Evolutionary conservation across 345 rosid genomes (phyloP).

Genomic region (Euphorbia tirucalli): DNA sequence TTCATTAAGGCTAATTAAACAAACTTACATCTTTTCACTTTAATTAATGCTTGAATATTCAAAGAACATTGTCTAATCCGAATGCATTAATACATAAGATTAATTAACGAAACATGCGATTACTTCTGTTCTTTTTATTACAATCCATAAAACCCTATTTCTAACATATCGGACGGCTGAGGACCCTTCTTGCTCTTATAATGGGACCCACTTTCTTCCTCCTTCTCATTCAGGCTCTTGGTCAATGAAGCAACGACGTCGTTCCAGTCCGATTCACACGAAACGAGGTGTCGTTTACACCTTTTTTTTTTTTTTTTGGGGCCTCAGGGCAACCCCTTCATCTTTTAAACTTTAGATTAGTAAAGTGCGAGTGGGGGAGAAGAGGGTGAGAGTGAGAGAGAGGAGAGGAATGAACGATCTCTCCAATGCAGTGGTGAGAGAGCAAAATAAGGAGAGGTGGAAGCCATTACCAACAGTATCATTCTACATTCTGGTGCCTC

Average conservation of each 20-base stretch:
- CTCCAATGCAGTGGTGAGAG: constrained; percentile 35
- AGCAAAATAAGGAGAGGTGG: constrained; percentile 28
- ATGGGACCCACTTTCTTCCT: too few relatives aligned
- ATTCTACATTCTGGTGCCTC: constrained; percentile 26
- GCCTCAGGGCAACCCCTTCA: too few relatives aligned
- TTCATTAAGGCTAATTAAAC: not conserved
- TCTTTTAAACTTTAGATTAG: too few relatives aligned
- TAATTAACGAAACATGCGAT: not conserved
- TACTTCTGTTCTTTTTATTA: too few relatives aligned
- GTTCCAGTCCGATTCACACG: too few relatives aligned
- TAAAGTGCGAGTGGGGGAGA: not conserved
- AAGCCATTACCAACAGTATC: constrained; percentile 37
- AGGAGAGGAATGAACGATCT: constrained; percentile 52
- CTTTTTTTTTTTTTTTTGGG: too few relatives aligned
- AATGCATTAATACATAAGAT: not conserved
- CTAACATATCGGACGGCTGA: not conserved
- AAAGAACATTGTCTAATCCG: not conserved
- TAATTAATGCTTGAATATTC: not conserved
- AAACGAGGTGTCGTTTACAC: too few relatives aligned
- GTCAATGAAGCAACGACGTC: not conserved
- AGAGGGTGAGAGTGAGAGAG: constrained; percentile 2
- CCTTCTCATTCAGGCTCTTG: too few relatives aligned
- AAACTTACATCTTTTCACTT: too few relatives aligned
- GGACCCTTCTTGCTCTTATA: too few relatives aligned
- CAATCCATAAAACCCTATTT: not conserved